Conservation (phyloP, 2,329 filamentous ascomycete genomes). For the Fusarium oxysporum region DNA sequence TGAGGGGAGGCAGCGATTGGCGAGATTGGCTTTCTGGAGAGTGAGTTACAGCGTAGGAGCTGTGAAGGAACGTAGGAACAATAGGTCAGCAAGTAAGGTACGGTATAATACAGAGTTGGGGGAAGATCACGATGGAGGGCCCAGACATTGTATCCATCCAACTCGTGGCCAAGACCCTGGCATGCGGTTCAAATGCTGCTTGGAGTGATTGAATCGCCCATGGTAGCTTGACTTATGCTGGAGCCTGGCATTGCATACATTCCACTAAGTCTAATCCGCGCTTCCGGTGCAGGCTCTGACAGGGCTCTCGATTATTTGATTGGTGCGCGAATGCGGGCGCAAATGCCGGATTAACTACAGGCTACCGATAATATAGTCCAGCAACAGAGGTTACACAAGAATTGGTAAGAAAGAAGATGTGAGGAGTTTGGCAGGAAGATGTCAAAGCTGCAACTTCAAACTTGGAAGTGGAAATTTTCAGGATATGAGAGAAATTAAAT, state of each 20-base stretch:
- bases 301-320: conserved; percentile 19
- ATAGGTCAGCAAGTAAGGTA: conserved; percentile 12
- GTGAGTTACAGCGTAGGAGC: not conserved
- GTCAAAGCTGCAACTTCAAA: not conserved
- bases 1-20: conserved; percentile 18
- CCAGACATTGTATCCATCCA: not conserved
- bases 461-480: not conserved
- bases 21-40: conserved; percentile 10
- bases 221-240: conserved; percentile 12
- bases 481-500: not conserved
- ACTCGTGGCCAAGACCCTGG: conserved; percentile 4
- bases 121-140: not conserved
- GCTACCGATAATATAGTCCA: conserved; percentile 22
- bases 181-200: not conserved
- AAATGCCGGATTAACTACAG: conserved; percentile 18
- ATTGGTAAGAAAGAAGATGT: not conserved
- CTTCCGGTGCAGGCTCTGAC: conserved; percentile 20
- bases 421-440: not conserved
- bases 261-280: conserved; percentile 20
- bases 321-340: conserved; percentile 34
- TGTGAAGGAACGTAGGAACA: not conserved
- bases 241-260: conserved; percentile 7
- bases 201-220: not conserved
- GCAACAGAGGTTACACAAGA: conserved; percentile 35
- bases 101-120: not conserved